Evolutionary conservation across 306 rosid species (phyloP).

Genomic region (Aeschynomene evenia): DNA sequence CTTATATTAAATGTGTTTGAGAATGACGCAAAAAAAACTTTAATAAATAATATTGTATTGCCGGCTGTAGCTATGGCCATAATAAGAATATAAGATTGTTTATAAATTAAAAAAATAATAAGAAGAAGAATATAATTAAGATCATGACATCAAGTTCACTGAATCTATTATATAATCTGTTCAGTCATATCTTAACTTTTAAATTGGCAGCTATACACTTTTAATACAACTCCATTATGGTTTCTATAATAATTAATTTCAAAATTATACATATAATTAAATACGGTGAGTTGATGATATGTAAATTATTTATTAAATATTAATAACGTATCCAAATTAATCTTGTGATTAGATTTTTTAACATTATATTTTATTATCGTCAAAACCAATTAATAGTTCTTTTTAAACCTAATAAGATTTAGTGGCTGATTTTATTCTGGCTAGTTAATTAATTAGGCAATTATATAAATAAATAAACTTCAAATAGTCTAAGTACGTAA

Average conservation of each 20-base stretch:
- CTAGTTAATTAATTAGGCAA: neutral
- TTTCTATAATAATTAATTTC: too few species aligned
- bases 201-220: neutral
- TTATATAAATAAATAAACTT: neutral
- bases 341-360: too few species aligned
- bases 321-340: too few species aligned
- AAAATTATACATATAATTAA: too few species aligned
- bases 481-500: neutral
- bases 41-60: slow-evolving; percentile 13
- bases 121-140: neutral
- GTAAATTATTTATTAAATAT: too few species aligned
- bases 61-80: neutral
- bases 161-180: slow-evolving; percentile 20
- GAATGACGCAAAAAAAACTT: too few species aligned
- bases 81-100: slow-evolving; percentile 1
- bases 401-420: too few species aligned
- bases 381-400: too few species aligned
- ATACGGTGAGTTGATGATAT: too few species aligned
- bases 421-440: too few species aligned
- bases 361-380: too few species aligned
- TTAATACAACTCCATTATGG: neutral
- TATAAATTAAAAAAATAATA: neutral
- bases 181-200: neutral
- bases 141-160: slow-evolving; percentile 11
- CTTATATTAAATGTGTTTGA: too few species aligned